phyloP scores from a whole-genome alignment of 441 rosid species.

The Populus hybrid region DNA sequence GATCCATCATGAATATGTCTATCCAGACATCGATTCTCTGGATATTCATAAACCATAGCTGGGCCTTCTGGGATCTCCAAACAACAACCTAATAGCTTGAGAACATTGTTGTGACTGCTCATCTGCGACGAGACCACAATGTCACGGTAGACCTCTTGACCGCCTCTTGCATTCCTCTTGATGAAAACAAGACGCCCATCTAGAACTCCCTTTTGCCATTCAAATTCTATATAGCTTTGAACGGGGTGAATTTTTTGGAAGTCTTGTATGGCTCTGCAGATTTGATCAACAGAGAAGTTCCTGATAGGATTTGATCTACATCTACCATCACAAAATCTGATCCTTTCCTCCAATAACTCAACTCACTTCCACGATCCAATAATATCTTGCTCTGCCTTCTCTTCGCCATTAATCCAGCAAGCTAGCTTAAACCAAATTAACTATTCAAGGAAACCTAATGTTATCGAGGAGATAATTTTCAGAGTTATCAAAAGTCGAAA shows the following conservation, averaged over 20 bases:
- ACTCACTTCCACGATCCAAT: neutral
- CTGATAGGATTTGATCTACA: neutral
- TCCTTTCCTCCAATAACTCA: neutral
- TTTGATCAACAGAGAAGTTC: neutral
- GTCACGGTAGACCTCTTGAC: neutral
- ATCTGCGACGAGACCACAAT: conserved; percentile 37
- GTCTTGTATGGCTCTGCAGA: neutral
- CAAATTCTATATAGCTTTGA: neutral
- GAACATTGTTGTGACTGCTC: conserved; percentile 34
- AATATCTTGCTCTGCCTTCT: neutral
- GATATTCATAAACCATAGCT: neutral
- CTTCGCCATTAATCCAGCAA: neutral
- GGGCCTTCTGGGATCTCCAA: conserved; percentile 1
- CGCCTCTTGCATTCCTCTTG: neutral
- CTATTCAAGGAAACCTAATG: neutral
- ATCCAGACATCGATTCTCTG: neutral
- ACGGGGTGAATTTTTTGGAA: neutral
- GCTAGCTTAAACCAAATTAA: neutral
- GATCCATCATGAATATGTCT: neutral
- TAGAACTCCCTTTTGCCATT: conserved; percentile 6
- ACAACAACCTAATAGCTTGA: neutral
- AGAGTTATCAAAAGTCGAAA: neutral
- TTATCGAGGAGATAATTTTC: neutral
- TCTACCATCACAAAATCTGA: neutral
- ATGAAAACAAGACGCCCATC: neutral